These are phyloP conservation scores for Senecio squalidus DNA, from an alignment of 140 eudicot species.

Conservation along the genomic window DNA sequence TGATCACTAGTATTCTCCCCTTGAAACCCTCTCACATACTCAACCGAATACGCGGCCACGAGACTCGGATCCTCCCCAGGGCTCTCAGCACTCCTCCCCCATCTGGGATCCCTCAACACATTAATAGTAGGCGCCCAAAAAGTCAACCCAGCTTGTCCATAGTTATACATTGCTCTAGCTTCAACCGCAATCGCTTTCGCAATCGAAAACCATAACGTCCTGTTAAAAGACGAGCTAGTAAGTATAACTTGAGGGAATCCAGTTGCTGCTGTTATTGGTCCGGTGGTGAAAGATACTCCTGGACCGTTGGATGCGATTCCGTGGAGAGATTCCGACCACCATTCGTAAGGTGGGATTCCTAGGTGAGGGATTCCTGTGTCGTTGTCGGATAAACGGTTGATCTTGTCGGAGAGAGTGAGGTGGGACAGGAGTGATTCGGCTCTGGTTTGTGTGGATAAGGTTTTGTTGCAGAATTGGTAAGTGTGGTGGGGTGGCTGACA, in stretches of 20 bases:
- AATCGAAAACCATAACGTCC: constrained; percentile 56
- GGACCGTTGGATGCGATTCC: constrained; percentile 86
- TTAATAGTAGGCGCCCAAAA: constrained; percentile 94
- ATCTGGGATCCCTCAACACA: constrained; percentile 90
- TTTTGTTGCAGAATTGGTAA: constrained; percentile 74
- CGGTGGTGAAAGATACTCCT: constrained; percentile 53
- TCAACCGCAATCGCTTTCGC: constrained; percentile 63
- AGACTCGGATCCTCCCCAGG: constrained; percentile 96
- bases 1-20: constrained; percentile 19
- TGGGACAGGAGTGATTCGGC: constrained; percentile 62
- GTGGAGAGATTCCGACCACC: constrained; percentile 99
- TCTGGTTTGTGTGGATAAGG: constrained; percentile 42
- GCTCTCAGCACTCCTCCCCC: constrained; percentile 99
- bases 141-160: constrained; percentile 93
- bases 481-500: constrained; percentile 51
- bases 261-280: constrained; percentile 50
- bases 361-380: constrained; percentile 55
- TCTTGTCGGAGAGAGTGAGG: constrained; percentile 71
- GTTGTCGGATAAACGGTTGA: constrained; percentile 67
- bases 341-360: constrained; percentile 76
- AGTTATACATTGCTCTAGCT: constrained; percentile 83
- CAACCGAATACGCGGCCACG: constrained; percentile 50
- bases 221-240: constrained; percentile 61
- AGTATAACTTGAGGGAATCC: constrained; percentile 78
- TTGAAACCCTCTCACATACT: constrained; percentile 82